A percentile compares a stretch with the other conserved stretches of the same genome.
Conservation (phyloP, 257 asterid genomes). For the Ballota nigra region DNA sequence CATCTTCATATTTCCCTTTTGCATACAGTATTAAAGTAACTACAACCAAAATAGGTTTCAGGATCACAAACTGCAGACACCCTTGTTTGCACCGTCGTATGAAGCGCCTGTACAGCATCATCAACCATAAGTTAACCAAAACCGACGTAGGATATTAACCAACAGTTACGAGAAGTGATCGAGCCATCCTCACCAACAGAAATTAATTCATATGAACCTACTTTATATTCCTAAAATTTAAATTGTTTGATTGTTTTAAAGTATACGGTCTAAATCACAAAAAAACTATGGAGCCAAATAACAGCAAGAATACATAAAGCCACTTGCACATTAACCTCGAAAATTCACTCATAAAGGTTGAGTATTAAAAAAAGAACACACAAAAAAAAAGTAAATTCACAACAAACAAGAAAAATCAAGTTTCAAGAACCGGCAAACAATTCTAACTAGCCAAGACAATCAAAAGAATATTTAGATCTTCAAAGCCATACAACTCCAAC, state of each 20-base stretch:
- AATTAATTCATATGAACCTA: background rate
- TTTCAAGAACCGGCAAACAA: conserved; percentile 5
- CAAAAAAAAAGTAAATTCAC: background rate
- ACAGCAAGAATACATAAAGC: conserved; percentile 7
- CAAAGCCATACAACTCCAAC: background rate
- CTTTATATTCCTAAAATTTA: background rate
- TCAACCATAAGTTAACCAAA: conserved; percentile 18
- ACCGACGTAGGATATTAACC: conserved; percentile 6
- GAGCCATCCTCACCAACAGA: background rate
- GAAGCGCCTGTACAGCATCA: conserved; percentile 71
- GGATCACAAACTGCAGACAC: conserved; percentile 96
- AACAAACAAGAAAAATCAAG: background rate
- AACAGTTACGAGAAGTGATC: background rate
- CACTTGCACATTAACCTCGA: conserved; percentile 9
- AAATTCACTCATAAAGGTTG: background rate
- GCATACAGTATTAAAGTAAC: conserved; percentile 82
- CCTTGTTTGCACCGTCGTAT: conserved; percentile 98
- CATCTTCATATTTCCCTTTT: conserved; percentile 89
- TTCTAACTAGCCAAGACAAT: conserved; percentile 1
- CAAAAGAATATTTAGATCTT: background rate
- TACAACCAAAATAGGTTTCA: conserved; percentile 82
- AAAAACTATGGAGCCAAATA: background rate
- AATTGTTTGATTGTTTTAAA: background rate
- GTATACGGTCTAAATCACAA: conserved; percentile 6
- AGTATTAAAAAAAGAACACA: background rate